Evolutionary conservation across 805 yeast genomes (phyloP), one percentile per base, ranked within the genome.

Genomic region (Huiozyma naganishii): DNA sequence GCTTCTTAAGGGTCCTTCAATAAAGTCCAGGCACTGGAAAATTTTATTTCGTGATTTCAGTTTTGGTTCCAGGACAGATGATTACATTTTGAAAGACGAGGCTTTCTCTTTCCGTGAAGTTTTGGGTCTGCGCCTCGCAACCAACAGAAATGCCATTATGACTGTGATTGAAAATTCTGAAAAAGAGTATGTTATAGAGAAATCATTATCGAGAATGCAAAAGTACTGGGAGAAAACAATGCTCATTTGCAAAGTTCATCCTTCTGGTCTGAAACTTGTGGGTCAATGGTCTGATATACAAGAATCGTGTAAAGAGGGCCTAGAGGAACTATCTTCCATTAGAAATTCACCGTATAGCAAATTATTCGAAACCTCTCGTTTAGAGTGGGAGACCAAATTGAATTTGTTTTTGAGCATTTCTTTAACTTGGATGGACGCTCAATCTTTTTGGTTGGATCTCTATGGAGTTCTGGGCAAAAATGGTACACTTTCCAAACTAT

Each of bases 371-470:
- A 74, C 72, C 39, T 77, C 74, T 6, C 72, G 80, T 0, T 45
- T 57, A 6, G 68, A 65, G 1, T 69, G 86, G 68, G 88, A 81
- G 48, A 66, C 65, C 0, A 73, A 69, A 43, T 55, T 90, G n/a
- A 73, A 71, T 39, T 52, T 56, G 0, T 51, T 86, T 1, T 71
- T 70, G 37, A 64, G 66, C 1, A 55, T 84, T 1, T 66, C 84
- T 32, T 85, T 79, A 48, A 54, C 62, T 0, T 88, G 95, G 95
- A 71, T 83, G 28, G 95, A 86, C 32, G 83, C 79, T 1, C 97
- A 90, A 59, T 67, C 81, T n/a, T 85, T 81, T 53, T 89, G 95
- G 95, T 75, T 85, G 1, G 87, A 90, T 57, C 67, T 89, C 23
- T 80, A 77, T 49, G 95, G 95, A 2, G 77, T 87, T 0, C 82